phyloP scores from a whole-genome alignment of 73 alveolate genomes.

The Uronychia binucleata region DNA sequence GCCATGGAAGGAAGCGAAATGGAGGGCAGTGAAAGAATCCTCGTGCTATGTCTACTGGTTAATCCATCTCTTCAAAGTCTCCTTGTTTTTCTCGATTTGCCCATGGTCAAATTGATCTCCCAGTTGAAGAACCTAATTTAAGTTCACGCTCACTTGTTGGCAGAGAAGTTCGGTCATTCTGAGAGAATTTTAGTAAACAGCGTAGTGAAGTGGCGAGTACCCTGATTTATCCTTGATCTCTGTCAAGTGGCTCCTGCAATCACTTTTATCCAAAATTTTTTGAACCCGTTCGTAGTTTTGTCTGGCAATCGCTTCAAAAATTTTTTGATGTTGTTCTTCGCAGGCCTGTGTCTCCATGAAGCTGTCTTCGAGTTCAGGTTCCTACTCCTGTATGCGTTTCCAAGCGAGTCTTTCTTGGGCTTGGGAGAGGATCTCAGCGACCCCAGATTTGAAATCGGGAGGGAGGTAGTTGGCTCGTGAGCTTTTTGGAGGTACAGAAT shows the following conservation, averaged over 20 bases:
- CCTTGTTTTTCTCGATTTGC: background rate
- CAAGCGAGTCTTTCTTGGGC: background rate
- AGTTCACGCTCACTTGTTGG: conserved; percentile 1
- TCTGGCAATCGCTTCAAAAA: background rate
- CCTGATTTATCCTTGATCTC: conserved; percentile 23
- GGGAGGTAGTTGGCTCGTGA: background rate
- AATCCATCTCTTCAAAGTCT: conserved; percentile 18
- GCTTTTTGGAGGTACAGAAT: background rate
- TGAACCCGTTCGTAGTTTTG: background rate
- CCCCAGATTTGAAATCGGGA: background rate
- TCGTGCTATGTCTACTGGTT: conserved; percentile 29
- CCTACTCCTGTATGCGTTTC: background rate
- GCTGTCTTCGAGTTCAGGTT: background rate
- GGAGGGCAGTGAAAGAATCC: conserved; percentile 46
- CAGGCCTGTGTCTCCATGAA: background rate
- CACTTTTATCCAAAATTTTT: background rate
- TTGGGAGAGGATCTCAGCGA: background rate
- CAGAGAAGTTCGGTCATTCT: conserved; percentile 24
- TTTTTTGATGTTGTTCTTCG: background rate
- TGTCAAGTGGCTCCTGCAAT: background rate
- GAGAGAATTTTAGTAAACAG: conserved; percentile 19
- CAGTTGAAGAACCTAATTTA: background rate
- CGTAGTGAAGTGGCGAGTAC: conserved; percentile 31
- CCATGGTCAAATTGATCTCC: background rate
- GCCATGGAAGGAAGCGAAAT: conserved; percentile 59